These are phyloP conservation scores for Lolium multiflorum DNA, from an alignment of 176 grass and related monocot species.

Conservation along the genomic window DNA sequence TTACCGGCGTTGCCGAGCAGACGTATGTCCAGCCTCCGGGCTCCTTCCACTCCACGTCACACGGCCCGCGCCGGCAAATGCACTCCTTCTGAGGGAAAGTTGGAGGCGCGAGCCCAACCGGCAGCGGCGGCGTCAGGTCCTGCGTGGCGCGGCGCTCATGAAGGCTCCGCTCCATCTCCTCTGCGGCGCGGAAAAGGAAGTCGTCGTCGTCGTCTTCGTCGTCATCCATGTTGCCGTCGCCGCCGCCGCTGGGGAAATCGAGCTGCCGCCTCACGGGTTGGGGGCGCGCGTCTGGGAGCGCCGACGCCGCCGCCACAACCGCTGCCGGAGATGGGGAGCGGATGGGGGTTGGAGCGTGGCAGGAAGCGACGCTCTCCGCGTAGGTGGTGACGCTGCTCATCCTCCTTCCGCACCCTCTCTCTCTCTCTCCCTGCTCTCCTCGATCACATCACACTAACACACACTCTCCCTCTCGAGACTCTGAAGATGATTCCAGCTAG, in stretches of 20 bases:
- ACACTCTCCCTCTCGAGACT: no score
- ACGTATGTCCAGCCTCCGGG: conserved; percentile 31
- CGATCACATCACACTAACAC: no score
- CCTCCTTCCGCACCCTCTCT: not conserved
- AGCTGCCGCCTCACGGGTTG: conserved; percentile 43
- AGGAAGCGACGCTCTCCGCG: conserved; percentile 51
- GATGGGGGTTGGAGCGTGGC: conserved; percentile 3
- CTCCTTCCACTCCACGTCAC: not conserved
- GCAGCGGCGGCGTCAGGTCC: not conserved
- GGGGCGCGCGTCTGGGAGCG: not conserved
- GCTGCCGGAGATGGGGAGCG: not conserved
- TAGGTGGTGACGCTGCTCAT: conserved; percentile 42
- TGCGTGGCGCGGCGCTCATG: not conserved
- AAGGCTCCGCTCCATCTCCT: conserved; percentile 40
- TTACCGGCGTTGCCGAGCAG: conserved; percentile 45
- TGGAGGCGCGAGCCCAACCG: not conserved
- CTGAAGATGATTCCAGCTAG: no score
- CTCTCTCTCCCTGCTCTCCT: no score
- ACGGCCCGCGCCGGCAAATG: conserved; percentile 43
- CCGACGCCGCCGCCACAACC: not conserved
- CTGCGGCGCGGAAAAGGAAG: not conserved
- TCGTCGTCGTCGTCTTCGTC: not conserved
- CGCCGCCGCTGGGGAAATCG: conserved; percentile 16
- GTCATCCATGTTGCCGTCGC: conserved; percentile 11
- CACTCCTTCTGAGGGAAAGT: conserved; percentile 7